These are phyloP conservation scores for Cyclocybe cylindracea DNA, from an alignment of 768 basidiomycete genomes.

Conservation along the genomic window DNA sequence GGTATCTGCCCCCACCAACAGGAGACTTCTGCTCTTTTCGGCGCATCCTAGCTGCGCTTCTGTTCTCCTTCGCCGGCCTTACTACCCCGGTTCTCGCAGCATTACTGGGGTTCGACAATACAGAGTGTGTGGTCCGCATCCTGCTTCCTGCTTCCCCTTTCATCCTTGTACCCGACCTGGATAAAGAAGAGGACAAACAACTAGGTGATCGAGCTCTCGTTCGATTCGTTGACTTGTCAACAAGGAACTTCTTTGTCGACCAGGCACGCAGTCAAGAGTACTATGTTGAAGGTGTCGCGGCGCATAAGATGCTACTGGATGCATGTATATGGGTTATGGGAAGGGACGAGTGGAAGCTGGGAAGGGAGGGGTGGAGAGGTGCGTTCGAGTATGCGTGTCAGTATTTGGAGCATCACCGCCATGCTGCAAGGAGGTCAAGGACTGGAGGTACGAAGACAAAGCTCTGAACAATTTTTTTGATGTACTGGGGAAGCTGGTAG, in stretches of 20 bases:
- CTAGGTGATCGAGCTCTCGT: background rate
- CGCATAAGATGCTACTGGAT: background rate
- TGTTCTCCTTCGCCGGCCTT: too few relatives aligned
- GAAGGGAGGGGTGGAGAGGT: background rate
- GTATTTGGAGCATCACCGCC: background rate
- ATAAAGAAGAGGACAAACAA: too few relatives aligned
- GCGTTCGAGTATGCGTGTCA: constrained; percentile 1
- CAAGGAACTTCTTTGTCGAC: background rate
- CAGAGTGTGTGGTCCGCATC: too few relatives aligned
- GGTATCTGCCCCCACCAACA: too few relatives aligned
- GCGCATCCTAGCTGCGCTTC: too few relatives aligned
- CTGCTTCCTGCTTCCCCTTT: too few relatives aligned
- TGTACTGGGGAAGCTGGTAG: constrained; percentile 7
- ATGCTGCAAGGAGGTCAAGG: background rate
- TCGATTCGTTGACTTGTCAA: background rate
- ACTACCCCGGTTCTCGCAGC: too few relatives aligned
- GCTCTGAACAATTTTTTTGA: too few relatives aligned
- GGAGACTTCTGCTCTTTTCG: too few relatives aligned
- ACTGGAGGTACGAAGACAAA: too few relatives aligned
- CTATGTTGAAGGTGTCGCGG: background rate
- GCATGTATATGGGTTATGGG: background rate
- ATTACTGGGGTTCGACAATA: too few relatives aligned
- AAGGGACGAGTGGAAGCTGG: background rate
- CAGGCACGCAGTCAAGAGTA: background rate
- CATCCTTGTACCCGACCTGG: too few relatives aligned